phyloP scores from a whole-genome alignment of 192 early-diverging fungal genomes.

The Spinellus fusiger region DNA sequence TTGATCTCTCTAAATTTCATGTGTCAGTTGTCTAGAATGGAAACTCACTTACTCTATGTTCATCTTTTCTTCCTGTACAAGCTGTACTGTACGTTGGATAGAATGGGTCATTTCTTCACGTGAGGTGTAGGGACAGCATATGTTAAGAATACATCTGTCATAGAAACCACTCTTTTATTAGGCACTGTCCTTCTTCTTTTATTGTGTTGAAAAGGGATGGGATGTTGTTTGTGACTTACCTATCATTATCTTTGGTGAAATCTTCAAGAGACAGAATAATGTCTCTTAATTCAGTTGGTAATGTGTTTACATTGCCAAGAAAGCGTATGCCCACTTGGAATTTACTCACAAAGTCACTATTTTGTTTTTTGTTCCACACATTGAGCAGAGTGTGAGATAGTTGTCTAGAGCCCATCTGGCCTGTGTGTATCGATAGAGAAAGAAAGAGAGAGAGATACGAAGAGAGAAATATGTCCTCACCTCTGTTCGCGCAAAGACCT shows the following conservation, averaged over 20 bases:
- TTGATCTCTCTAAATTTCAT: slow-evolving; percentile 60
- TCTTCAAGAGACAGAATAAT: slow-evolving; percentile 58
- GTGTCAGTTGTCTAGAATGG: background rate
- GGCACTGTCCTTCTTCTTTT: background rate
- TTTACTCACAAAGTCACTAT: slow-evolving; percentile 66
- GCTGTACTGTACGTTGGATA: slow-evolving; percentile 47
- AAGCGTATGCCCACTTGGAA: slow-evolving; percentile 76
- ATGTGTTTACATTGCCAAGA: slow-evolving; percentile 64
- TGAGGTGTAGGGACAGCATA: slow-evolving; percentile 90
- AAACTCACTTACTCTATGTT: slow-evolving; percentile 25
- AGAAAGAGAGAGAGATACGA: background rate
- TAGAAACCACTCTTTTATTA: background rate
- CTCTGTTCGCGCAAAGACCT: slow-evolving; percentile 64
- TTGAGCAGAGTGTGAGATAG: too few species aligned
- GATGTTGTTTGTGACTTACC: slow-evolving; percentile 15
- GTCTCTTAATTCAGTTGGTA: slow-evolving; percentile 59
- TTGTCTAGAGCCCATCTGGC: too few species aligned
- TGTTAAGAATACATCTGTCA: slow-evolving; percentile 70
- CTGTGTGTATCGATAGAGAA: slow-evolving; percentile 8
- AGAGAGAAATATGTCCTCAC: too few species aligned
- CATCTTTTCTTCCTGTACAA: slow-evolving; percentile 50
- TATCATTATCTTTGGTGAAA: slow-evolving; percentile 57
- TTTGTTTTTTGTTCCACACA: background rate
- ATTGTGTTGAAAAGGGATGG: too few species aligned
- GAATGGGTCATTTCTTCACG: slow-evolving; percentile 86